Conservation (phyloP, 306 rosid species). For the Malus fusca region DNA sequence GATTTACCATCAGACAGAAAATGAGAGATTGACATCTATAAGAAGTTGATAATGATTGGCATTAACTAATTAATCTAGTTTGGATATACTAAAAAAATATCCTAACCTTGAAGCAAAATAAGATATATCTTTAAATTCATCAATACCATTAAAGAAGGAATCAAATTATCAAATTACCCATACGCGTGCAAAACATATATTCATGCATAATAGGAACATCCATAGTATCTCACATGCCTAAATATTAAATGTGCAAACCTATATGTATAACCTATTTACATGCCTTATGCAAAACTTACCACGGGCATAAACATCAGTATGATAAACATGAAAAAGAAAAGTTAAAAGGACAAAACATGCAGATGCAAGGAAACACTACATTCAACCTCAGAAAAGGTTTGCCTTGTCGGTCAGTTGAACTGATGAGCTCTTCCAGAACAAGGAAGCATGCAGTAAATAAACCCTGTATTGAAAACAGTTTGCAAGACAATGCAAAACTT, state of each 20-base stretch:
- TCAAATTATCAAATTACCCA: too few relatives aligned
- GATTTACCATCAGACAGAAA: not conserved
- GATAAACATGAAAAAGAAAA: not conserved
- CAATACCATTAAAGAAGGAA: too few relatives aligned
- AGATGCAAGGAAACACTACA: slow-evolving; percentile 17
- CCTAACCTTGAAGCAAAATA: not conserved
- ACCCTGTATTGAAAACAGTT: slow-evolving; percentile 19
- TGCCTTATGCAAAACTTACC: too few relatives aligned
- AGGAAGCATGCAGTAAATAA: slow-evolving; percentile 34
- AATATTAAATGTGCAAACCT: too few relatives aligned
- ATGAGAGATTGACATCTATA: not conserved
- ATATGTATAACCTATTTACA: too few relatives aligned
- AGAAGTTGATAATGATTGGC: not conserved
- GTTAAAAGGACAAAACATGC: not conserved
- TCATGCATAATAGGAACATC: too few relatives aligned
- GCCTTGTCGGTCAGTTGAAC: slow-evolving; percentile 9
- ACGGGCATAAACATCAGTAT: not conserved
- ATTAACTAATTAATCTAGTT: not conserved
- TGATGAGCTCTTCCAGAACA: slow-evolving; percentile 26
- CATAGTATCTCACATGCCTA: too few relatives aligned
- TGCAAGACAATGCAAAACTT: slow-evolving; percentile 28
- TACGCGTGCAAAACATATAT: too few relatives aligned
- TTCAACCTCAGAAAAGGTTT: slow-evolving; percentile 36
- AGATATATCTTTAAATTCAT: not conserved
- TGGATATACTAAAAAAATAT: not conserved